Evolutionary conservation across 2,329 filamentous ascomycete genomes (phyloP).

Genomic region (Trichoderma lentiforme): DNA sequence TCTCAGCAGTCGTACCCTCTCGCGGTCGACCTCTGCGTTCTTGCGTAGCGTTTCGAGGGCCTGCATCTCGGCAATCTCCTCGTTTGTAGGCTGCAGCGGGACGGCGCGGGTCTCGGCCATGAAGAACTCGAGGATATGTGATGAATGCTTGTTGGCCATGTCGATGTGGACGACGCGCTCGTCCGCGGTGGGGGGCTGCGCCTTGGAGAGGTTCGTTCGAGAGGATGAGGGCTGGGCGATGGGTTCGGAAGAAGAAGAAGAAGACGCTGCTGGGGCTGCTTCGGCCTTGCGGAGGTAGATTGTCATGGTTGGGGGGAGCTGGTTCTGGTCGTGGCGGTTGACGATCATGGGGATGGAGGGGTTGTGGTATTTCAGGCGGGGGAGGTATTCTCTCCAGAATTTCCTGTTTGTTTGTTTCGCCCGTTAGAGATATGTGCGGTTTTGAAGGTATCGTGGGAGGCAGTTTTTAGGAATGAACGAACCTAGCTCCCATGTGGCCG

Average conservation of each 20-base stretch:
- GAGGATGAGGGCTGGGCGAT: slow-evolving; percentile 46
- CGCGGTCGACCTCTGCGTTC: slow-evolving; percentile 52
- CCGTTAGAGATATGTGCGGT: not conserved
- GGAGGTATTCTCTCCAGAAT: slow-evolving; percentile 83
- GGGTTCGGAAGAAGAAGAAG: slow-evolving; percentile 27
- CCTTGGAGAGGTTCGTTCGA: slow-evolving; percentile 44
- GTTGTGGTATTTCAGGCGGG: slow-evolving; percentile 91
- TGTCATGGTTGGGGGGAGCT: slow-evolving; percentile 58
- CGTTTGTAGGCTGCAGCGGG: slow-evolving; percentile 52
- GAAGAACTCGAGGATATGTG: slow-evolving; percentile 61
- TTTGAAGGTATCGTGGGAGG: not conserved
- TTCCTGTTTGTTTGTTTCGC: slow-evolving; percentile 52
- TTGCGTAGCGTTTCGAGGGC: slow-evolving; percentile 54
- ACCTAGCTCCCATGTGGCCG: slow-evolving; percentile 74
- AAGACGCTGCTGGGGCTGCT: slow-evolving; percentile 17
- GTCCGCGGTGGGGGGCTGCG: slow-evolving; percentile 45
- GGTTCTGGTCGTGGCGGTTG: slow-evolving; percentile 60
- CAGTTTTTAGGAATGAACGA: no score
- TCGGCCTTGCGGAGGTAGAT: slow-evolving; percentile 56
- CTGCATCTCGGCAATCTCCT: slow-evolving; percentile 58
- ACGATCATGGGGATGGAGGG: slow-evolving; percentile 80
- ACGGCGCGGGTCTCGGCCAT: slow-evolving; percentile 60
- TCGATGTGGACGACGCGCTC: slow-evolving; percentile 55
- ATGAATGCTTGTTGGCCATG: slow-evolving; percentile 61
- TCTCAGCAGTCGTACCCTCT: slow-evolving; percentile 49